phyloP scores from a whole-genome alignment of 202 grass and related monocot genomes.

The Setaria viridis region DNA sequence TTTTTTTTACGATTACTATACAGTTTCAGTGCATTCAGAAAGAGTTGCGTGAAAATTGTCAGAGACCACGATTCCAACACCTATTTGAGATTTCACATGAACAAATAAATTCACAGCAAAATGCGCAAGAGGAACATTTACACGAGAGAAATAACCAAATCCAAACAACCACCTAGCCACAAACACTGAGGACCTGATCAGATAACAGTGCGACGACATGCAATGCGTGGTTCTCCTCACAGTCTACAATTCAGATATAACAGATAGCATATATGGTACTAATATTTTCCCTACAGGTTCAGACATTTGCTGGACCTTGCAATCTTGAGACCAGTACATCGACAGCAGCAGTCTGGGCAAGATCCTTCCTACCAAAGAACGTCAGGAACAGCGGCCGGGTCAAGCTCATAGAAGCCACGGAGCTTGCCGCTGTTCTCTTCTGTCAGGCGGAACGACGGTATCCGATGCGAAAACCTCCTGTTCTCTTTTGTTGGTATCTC shows the following conservation, averaged over 20 bases:
- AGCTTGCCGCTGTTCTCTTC: conserved; percentile 75
- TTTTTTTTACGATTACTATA: no score
- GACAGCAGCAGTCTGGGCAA: neutral
- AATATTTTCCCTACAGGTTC: neutral
- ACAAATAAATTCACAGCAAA: neutral
- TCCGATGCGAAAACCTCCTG: conserved; percentile 75
- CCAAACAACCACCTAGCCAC: neutral
- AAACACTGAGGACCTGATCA: neutral
- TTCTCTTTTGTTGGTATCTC: conserved; percentile 57
- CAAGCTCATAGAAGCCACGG: conserved; percentile 78
- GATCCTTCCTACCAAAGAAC: conserved; percentile 31
- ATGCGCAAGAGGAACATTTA: neutral
- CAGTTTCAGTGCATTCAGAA: no score
- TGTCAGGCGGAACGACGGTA: conserved; percentile 65
- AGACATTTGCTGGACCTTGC: neutral
- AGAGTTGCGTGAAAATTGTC: no score
- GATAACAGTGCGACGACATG: neutral
- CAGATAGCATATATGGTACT: neutral
- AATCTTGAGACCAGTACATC: conserved; percentile 8
- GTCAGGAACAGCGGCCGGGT: conserved; percentile 74
- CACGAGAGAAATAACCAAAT: neutral
- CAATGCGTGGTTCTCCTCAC: no score
- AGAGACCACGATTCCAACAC: no score
- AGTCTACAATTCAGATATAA: no score
- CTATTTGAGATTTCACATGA: no score